These are phyloP conservation scores for Phyllosticta capitalensis DNA, from an alignment of 2,329 filamentous ascomycete genomes.

Conservation along the genomic window DNA sequence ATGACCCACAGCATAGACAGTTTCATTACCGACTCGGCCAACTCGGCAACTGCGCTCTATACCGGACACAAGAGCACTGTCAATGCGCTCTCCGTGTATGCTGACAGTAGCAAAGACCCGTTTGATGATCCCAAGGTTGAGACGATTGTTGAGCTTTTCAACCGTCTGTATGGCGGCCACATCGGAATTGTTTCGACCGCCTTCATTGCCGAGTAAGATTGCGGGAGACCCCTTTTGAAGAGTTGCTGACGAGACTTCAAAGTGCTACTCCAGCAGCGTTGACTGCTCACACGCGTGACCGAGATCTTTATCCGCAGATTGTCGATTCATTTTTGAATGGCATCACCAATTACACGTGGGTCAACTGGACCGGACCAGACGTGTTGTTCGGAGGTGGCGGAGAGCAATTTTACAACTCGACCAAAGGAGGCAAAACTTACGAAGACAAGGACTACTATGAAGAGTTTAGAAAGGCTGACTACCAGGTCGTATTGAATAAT, in stretches of 20 bases:
- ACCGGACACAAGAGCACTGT: constrained; percentile 76
- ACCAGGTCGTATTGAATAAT: constrained; percentile 64
- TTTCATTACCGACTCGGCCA: constrained; percentile 81
- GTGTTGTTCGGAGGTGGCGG: constrained; percentile 77
- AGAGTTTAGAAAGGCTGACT: constrained; percentile 61
- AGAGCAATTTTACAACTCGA: constrained; percentile 58
- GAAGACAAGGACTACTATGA: constrained; percentile 62
- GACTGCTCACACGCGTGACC: constrained; percentile 54
- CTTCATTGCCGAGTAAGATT: constrained; percentile 53
- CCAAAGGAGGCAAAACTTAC: constrained; percentile 52
- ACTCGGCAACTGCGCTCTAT: constrained; percentile 74
- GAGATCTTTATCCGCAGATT: constrained; percentile 59
- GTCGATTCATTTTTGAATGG: constrained; percentile 70
- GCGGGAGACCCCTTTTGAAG: neutral
- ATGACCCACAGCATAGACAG: constrained; percentile 80
- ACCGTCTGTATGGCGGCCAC: constrained; percentile 54
- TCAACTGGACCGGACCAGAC: constrained; percentile 62
- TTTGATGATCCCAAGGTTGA: constrained; percentile 85
- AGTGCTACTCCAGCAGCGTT: constrained; percentile 60
- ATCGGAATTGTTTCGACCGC: constrained; percentile 66
- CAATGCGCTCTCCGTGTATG: constrained; percentile 74
- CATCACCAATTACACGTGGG: constrained; percentile 73
- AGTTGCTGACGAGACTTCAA: neutral
- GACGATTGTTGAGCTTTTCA: constrained; percentile 69
- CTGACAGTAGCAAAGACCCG: constrained; percentile 60